Percentiles rank a stretch among this genome's conserved stretches.
These are phyloP conservation scores for Backusella sp. DNA, from an alignment of 192 early-diverging fungal species.

Conservation along the genomic window DNA sequence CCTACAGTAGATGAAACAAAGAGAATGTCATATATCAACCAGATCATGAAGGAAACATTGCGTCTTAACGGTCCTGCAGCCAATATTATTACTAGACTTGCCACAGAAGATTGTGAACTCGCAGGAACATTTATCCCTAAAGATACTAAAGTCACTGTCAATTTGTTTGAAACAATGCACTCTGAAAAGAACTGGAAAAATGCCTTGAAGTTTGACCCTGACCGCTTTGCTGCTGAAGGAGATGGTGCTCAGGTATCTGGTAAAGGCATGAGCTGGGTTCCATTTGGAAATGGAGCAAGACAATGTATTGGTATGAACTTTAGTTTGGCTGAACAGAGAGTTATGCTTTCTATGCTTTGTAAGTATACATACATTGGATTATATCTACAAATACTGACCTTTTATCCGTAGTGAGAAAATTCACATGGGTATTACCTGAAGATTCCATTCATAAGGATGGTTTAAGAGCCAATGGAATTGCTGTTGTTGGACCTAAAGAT, in stretches of 20 bases:
- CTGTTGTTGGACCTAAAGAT: neutral
- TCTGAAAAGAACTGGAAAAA: slow-evolving; percentile 34
- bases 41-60: slow-evolving; percentile 45
- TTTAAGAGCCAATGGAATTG: neutral
- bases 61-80: slow-evolving; percentile 12
- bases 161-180: slow-evolving; percentile 11
- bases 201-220: slow-evolving; percentile 47
- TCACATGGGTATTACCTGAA: slow-evolving; percentile 15
- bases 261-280: slow-evolving; percentile 34
- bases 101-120: slow-evolving; percentile 28
- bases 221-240: slow-evolving; percentile 40
- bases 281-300: slow-evolving; percentile 60
- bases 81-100: neutral
- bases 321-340: slow-evolving; percentile 53
- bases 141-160: slow-evolving; percentile 4
- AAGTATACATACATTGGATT: neutral
- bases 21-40: slow-evolving; percentile 47
- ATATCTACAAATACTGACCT: neutral
- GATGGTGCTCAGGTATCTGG: neutral
- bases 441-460: slow-evolving; percentile 16
- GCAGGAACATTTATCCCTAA: slow-evolving; percentile 26
- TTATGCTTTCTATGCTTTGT: slow-evolving; percentile 50
- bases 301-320: slow-evolving; percentile 70
- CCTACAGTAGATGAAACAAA: slow-evolving; percentile 53
- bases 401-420: slow-evolving; percentile 20